Conservation (phyloP, 768 basidiomycete genomes). For the Russula sp. region DNA sequence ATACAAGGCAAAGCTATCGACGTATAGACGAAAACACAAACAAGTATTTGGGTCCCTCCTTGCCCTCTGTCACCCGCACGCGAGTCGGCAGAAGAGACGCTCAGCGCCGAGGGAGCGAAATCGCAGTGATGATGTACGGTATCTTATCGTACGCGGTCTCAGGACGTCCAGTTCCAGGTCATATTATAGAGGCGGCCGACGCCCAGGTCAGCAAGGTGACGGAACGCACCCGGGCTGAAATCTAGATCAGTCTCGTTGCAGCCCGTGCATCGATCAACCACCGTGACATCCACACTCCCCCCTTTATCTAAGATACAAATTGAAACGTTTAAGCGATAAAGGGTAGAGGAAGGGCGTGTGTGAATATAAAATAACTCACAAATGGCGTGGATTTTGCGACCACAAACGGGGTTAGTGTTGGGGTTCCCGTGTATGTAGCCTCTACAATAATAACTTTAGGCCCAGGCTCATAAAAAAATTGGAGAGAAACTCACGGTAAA, state of each 20-base stretch:
- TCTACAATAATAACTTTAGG: slow-evolving; percentile 36
- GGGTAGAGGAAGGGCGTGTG: slow-evolving; percentile 19
- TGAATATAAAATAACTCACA: slow-evolving; percentile 46
- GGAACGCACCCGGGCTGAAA: slow-evolving; percentile 60
- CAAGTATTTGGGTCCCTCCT: slow-evolving; percentile 27
- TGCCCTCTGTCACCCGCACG: slow-evolving; percentile 35
- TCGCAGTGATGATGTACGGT: background rate
- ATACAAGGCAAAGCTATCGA: background rate
- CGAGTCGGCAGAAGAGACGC: slow-evolving; percentile 31
- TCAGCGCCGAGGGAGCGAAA: slow-evolving; percentile 26
- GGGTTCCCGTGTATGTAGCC: slow-evolving; percentile 59
- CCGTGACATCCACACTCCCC: slow-evolving; percentile 45
- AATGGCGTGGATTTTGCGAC: slow-evolving; percentile 40
- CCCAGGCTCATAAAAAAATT: background rate
- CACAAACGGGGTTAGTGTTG: slow-evolving; percentile 74
- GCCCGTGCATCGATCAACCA: slow-evolving; percentile 62
- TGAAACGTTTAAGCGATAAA: slow-evolving; percentile 21
- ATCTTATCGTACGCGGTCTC: slow-evolving; percentile 28
- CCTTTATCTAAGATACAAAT: slow-evolving; percentile 46
- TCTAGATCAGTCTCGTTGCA: slow-evolving; percentile 57
- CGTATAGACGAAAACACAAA: background rate
- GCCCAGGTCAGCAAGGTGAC: slow-evolving; percentile 41
- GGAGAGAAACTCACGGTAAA: slow-evolving; percentile 50
- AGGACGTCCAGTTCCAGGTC: slow-evolving; percentile 47
- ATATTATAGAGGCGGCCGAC: slow-evolving; percentile 53